These are phyloP conservation scores for Babjeviella inositovora DNA, from an alignment of 805 yeast genomes.

Conservation along the genomic window DNA sequence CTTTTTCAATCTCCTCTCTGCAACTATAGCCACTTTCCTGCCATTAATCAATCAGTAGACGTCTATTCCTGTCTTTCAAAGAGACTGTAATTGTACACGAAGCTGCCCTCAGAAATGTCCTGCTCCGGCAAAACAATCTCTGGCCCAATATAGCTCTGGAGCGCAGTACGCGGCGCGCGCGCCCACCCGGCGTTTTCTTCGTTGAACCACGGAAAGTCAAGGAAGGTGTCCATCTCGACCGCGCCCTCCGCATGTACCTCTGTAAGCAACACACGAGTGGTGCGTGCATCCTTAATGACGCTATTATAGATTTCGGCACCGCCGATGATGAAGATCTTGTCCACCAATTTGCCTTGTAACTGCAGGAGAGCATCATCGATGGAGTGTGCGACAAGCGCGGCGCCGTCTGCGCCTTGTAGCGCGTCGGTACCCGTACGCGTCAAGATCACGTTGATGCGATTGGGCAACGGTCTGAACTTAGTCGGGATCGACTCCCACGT, in stretches of 20 bases:
- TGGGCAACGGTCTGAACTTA: slow-evolving; percentile 70
- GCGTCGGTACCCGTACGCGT: slow-evolving; percentile 28
- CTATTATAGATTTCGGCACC: slow-evolving; percentile 78
- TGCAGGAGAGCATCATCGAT: slow-evolving; percentile 11
- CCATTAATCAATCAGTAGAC: too few relatives aligned
- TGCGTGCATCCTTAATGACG: slow-evolving; percentile 21
- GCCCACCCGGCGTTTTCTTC: too few relatives aligned
- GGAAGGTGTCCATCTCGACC: slow-evolving; percentile 58
- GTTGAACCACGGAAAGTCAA: slow-evolving; percentile 17
- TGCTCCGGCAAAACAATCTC: slow-evolving; percentile 7
- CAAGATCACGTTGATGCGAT: slow-evolving; percentile 60
- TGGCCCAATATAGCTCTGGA: slow-evolving; percentile 19
- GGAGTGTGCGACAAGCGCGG: slow-evolving; percentile 11
- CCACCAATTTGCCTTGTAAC: slow-evolving; percentile 13
- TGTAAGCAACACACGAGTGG: slow-evolving; percentile 50
- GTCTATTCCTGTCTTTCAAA: too few relatives aligned
- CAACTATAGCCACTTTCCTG: too few relatives aligned
- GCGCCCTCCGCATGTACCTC: slow-evolving; percentile 28
- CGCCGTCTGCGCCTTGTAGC: slow-evolving; percentile 8
- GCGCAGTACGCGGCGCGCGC: too few relatives aligned
- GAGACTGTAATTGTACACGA: slow-evolving; percentile 40
- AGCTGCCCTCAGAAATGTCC: slow-evolving; percentile 20
- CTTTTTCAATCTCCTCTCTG: too few relatives aligned
- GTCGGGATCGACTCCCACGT: slow-evolving; percentile 92
- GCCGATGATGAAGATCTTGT: slow-evolving; percentile 71